phyloP scores from a whole-genome alignment of 2,329 filamentous ascomycete species.

The Fusarium protoensiforme region DNA sequence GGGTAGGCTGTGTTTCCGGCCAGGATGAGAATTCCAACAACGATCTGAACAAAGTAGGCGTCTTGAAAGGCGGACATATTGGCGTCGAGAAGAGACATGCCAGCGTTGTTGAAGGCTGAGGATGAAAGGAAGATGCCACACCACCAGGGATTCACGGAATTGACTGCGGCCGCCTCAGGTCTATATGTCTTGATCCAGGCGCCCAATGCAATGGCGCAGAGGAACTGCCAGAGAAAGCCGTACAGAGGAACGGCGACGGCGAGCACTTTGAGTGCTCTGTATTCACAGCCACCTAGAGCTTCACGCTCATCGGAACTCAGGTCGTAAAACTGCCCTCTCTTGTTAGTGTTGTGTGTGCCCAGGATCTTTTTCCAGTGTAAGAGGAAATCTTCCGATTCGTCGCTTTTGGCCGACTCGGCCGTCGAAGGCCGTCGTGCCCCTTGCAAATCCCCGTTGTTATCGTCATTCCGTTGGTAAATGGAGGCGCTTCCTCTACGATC shows the following conservation, averaged over 20 bases:
- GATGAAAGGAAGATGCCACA: conserved; percentile 74
- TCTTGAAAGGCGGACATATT: conserved; percentile 72
- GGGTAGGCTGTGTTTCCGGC: conserved; percentile 76
- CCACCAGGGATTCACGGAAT: conserved; percentile 75
- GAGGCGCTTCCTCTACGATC: conserved; percentile 22
- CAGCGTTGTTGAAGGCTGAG: conserved; percentile 78
- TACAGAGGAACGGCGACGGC: conserved; percentile 70
- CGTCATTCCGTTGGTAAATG: conserved; percentile 34
- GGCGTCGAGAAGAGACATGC: conserved; percentile 74
- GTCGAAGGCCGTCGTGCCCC: conserved; percentile 30
- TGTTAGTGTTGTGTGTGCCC: conserved; percentile 53
- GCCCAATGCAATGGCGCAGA: conserved; percentile 68
- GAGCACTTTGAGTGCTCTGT: conserved; percentile 70
- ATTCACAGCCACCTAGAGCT: conserved; percentile 71
- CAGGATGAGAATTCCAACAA: conserved; percentile 68
- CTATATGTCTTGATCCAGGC: conserved; percentile 68
- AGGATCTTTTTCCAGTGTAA: conserved; percentile 50
- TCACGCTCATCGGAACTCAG: conserved; percentile 65
- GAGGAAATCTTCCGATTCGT: conserved; percentile 43
- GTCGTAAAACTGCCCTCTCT: conserved; percentile 66
- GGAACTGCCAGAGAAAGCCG: conserved; percentile 67
- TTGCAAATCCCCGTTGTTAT: conserved; percentile 4
- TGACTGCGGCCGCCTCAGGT: conserved; percentile 58
- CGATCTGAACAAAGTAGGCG: conserved; percentile 61
- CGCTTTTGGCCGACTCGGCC: conserved; percentile 30